A percentile compares a stretch with the other conserved stretches of the same genome.
Conservation (phyloP, 2,329 filamentous ascomycete species). For the Epichloe coenophiala region DNA sequence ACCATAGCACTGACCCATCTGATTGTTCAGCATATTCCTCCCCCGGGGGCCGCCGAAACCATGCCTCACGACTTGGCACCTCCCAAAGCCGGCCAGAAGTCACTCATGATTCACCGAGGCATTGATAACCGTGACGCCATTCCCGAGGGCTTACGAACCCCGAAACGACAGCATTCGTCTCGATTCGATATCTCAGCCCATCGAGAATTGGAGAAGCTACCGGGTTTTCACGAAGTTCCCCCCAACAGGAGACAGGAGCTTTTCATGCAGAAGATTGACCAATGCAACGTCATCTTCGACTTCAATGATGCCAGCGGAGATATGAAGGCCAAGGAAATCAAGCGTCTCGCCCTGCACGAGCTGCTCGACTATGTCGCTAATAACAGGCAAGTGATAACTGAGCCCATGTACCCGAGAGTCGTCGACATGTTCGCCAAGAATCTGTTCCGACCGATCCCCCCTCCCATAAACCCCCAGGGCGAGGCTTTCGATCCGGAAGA, state of each 20-base stretch:
- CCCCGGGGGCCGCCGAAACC: constrained; percentile 79
- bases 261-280: constrained; percentile 99
- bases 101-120: constrained; percentile 65
- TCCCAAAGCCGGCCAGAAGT: constrained; percentile 83
- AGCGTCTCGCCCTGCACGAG: constrained; percentile 88
- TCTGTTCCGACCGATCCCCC: constrained; percentile 94
- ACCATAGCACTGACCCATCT: neutral
- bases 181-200: constrained; percentile 96
- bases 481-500: constrained; percentile 98
- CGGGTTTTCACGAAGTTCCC: constrained; percentile 97
- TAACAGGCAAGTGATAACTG: constrained; percentile 95
- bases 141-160: constrained; percentile 86
- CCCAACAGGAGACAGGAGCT: constrained; percentile 90
- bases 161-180: constrained; percentile 93
- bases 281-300: constrained; percentile 99
- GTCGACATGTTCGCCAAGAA: constrained; percentile 99
- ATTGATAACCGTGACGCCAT: constrained; percentile 86
- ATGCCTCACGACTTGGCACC: constrained; percentile 96
- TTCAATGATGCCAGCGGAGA: constrained; percentile 97
- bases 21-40: constrained; percentile 57
- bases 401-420: constrained; percentile 96
- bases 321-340: constrained; percentile 99
- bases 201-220: constrained; percentile 90
- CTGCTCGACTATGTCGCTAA: constrained; percentile 96
- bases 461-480: constrained; percentile 92